These are phyloP conservation scores for Ligustrum vulgare DNA, from an alignment of 257 asterid genomes.

Conservation along the genomic window DNA sequence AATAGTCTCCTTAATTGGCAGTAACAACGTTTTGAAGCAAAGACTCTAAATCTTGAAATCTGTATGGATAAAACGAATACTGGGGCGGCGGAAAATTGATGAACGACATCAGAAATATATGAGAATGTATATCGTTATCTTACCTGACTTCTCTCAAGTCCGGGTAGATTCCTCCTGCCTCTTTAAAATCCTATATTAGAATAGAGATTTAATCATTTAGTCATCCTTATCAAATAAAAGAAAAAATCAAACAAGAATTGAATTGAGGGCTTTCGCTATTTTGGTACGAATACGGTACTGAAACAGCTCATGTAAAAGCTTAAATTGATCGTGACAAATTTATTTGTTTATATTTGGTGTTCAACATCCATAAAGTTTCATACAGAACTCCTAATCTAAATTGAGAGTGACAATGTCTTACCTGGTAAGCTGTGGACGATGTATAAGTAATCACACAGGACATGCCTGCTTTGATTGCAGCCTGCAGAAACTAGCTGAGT, in stretches of 20 bases:
- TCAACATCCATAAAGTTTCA: neutral
- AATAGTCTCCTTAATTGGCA: slow-evolving; percentile 27
- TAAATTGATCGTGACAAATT: neutral
- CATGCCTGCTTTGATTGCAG: slow-evolving; percentile 94
- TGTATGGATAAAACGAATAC: slow-evolving; percentile 28
- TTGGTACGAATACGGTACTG: neutral
- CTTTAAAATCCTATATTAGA: slow-evolving; percentile 65
- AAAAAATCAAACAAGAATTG: neutral
- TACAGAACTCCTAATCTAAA: neutral
- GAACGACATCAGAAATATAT: neutral
- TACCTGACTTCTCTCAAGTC: slow-evolving; percentile 83
- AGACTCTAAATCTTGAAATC: slow-evolving; percentile 71
- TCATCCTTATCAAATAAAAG: neutral
- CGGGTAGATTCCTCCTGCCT: slow-evolving; percentile 75
- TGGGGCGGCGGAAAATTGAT: neutral
- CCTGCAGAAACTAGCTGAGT: slow-evolving; percentile 44
- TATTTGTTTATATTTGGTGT: neutral
- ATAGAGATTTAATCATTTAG: neutral
- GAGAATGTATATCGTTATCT: neutral
- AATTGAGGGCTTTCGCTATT: neutral
- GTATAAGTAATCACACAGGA: slow-evolving; percentile 86
- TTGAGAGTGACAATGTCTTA: slow-evolving; percentile 14
- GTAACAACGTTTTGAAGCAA: slow-evolving; percentile 53
- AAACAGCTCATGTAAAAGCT: neutral
- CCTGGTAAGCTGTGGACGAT: slow-evolving; percentile 88